A percentile compares a stretch with the other conserved stretches of the same genome.
phyloP scores from a whole-genome alignment of 179 eudicot genomes.

The Silene noctiflora region DNA sequence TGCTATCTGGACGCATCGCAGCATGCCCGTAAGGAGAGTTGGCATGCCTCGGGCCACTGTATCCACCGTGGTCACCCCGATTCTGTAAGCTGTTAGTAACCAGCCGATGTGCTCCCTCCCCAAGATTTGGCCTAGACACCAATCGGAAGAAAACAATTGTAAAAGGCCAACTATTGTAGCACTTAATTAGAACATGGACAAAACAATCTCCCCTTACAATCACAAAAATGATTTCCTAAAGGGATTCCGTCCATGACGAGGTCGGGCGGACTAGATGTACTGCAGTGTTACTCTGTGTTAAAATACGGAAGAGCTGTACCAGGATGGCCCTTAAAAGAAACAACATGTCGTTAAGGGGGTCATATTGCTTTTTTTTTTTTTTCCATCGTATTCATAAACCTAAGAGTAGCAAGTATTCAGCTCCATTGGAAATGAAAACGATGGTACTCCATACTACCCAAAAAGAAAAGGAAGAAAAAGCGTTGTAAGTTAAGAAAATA shows the following conservation, averaged over 20 bases:
- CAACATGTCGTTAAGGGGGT: not conserved
- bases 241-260: not conserved
- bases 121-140: slow-evolving; percentile 48
- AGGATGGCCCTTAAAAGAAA: not conserved
- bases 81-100: slow-evolving; percentile 66
- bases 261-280: not conserved
- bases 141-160: not conserved
- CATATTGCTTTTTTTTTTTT: no score
- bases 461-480: not conserved
- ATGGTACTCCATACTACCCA: not conserved
- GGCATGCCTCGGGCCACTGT: slow-evolving; percentile 28
- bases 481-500: not conserved
- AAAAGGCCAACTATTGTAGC: not conserved
- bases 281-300: not conserved
- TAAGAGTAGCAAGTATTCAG: no score
- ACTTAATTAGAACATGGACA: not conserved
- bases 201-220: not conserved
- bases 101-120: slow-evolving; percentile 84
- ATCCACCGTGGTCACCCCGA: slow-evolving; percentile 35
- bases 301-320: not conserved
- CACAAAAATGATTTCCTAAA: not conserved
- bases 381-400: no score
- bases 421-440: not conserved
- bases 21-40: slow-evolving; percentile 24
- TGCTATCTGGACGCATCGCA: slow-evolving; percentile 20